Percentiles rank a stretch among this genome's conserved stretches.
Evolutionary conservation across 768 basidiomycete species (phyloP).

Genomic region (Suillus occidentalis): DNA sequence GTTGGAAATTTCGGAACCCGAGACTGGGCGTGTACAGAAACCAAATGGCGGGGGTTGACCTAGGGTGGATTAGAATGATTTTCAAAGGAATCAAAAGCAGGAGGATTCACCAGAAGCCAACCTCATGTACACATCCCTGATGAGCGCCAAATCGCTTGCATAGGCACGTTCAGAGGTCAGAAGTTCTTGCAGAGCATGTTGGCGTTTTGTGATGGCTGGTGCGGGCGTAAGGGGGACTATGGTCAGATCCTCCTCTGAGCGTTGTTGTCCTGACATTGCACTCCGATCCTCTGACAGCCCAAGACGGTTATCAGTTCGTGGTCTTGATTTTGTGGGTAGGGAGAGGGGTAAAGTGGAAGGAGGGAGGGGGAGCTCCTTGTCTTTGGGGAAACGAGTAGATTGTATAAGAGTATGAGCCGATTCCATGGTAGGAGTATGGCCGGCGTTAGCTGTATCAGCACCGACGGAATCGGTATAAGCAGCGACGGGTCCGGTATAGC

Average conservation of each 20-base stretch:
- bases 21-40: conserved; percentile 26
- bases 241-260: conserved; percentile 19
- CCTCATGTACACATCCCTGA: conserved; percentile 77
- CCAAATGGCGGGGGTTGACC: conserved; percentile 43
- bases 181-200: conserved; percentile 76
- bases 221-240: conserved; percentile 31
- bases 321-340: conserved; percentile 14
- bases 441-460: not conserved
- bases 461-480: conserved; percentile 3
- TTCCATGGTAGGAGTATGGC: conserved; percentile 5
- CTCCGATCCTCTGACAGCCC: conserved; percentile 14
- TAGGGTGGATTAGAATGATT: conserved; percentile 21
- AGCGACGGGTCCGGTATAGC: conserved; percentile 1
- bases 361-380: conserved; percentile 32
- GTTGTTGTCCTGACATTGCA: conserved; percentile 21
- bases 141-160: conserved; percentile 78
- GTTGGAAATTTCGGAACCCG: conserved; percentile 19
- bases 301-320: conserved; percentile 21
- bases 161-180: conserved; percentile 80
- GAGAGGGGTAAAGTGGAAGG: conserved; percentile 15
- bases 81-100: not conserved
- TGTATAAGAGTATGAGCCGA: not conserved
- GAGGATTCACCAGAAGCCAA: conserved; percentile 64
- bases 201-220: conserved; percentile 58
- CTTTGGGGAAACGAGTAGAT: conserved; percentile 12